These are phyloP conservation scores for Pestalotiopsis sp. DNA, from an alignment of 2,329 filamentous ascomycete species.

Conservation along the genomic window DNA sequence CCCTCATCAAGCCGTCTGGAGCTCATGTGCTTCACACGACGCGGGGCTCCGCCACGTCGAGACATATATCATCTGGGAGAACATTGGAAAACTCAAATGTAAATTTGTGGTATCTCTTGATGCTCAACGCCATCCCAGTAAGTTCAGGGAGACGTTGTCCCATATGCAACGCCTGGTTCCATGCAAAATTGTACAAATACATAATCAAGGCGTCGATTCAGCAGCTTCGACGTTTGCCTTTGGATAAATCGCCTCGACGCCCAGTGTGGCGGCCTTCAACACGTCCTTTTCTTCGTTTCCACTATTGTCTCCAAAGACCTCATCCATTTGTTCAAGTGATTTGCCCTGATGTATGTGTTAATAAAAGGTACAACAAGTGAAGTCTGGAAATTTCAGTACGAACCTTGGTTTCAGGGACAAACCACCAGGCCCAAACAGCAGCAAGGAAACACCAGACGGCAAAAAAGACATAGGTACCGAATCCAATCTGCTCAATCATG, in stretches of 20 bases:
- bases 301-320: conserved; percentile 25
- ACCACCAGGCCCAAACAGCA: conserved; percentile 47
- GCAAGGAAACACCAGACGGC: conserved; percentile 54
- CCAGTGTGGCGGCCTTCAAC: not conserved
- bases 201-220: not conserved
- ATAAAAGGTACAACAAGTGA: not conserved
- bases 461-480: conserved; percentile 56
- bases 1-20: no score
- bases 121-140: not conserved
- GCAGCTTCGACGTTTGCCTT: not conserved
- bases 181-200: not conserved
- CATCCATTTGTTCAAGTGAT: conserved; percentile 49
- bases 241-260: not conserved
- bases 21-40: no score
- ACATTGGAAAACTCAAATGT: no score
- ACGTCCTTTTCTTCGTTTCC: conserved; percentile 13
- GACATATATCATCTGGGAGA: no score
- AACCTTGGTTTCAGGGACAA: conserved; percentile 44
- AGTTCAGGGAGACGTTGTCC: not conserved
- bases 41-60: no score
- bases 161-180: not conserved
- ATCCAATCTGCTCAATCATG: conserved; percentile 51
- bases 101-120: no score
- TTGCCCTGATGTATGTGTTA: conserved; percentile 39
- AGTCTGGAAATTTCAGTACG: not conserved